Evolutionary conservation across 2,329 filamentous ascomycete genomes (phyloP).

Genomic region (Elsinoe fawcettii): DNA sequence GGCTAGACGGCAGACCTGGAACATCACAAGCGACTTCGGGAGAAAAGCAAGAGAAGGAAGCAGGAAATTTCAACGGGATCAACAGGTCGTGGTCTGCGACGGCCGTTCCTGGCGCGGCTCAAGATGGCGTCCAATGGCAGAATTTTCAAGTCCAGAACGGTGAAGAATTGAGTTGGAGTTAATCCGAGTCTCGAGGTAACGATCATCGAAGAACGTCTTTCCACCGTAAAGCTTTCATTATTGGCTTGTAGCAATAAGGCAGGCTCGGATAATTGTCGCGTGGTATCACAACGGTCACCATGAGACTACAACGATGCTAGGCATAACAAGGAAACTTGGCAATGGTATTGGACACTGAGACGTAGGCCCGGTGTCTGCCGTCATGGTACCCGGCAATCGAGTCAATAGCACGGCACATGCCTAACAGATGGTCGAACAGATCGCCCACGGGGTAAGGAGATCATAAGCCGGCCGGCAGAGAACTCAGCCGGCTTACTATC

Average conservation of each 20-base stretch:
- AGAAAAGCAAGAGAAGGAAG: background rate
- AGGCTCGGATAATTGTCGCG: background rate
- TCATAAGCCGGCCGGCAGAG: background rate
- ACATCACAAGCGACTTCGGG: background rate
- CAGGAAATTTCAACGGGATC: background rate
- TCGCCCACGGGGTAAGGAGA: background rate
- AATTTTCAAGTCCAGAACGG: background rate
- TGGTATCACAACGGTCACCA: background rate
- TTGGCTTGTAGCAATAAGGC: too few species aligned
- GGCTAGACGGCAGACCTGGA: background rate
- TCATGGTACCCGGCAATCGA: background rate
- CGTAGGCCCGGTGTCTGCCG: background rate
- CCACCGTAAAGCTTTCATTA: background rate
- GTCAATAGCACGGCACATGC: background rate
- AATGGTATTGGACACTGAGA: background rate
- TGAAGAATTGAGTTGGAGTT: background rate
- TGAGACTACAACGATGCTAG: background rate
- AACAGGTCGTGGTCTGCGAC: constrained; percentile 7
- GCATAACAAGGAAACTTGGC: background rate
- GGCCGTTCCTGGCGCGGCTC: background rate
- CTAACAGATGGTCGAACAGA: background rate
- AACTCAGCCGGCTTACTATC: background rate
- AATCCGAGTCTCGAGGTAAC: background rate
- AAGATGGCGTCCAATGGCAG: background rate
- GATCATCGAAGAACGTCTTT: background rate